Conservation (phyloP, 164 flowering plant species). For the Tinospora cordifolia region DNA sequence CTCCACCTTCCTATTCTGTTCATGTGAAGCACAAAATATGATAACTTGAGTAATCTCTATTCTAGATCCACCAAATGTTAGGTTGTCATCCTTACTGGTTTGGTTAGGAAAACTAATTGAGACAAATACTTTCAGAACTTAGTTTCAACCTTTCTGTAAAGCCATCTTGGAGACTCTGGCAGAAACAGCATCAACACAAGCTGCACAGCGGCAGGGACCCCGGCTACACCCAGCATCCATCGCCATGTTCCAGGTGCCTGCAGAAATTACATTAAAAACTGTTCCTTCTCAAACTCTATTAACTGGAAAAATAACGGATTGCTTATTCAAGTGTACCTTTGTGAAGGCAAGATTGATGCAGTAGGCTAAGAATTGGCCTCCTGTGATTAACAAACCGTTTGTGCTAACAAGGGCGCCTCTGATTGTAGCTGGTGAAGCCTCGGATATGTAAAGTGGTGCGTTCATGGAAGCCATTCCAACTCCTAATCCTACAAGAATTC, state of each 20-base stretch:
- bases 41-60: no score
- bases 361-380: constrained; percentile 76
- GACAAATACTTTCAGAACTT: not conserved
- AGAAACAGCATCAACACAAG: constrained; percentile 59
- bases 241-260: constrained; percentile 74
- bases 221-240: constrained; percentile 94
- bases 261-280: constrained; percentile 8
- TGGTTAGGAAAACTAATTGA: not conserved
- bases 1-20: constrained; percentile 48
- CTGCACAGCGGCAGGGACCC: constrained; percentile 65
- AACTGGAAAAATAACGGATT: not conserved
- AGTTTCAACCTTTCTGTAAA: constrained; percentile 52
- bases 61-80: no score
- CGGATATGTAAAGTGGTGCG: constrained; percentile 78
- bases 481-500: constrained; percentile 74
- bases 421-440: constrained; percentile 78
- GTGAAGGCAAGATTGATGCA: constrained; percentile 72
- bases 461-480: constrained; percentile 97
- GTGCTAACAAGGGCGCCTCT: constrained; percentile 87
- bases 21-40: not conserved
- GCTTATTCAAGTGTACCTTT: constrained; percentile 26
- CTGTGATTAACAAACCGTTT: constrained; percentile 72
- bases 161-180: constrained; percentile 94
- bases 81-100: not conserved
- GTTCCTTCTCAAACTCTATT: not conserved